Base-by-base conservation (phyloP, 192 early-diverging fungal genomes). In the Podila clonocystis region DNA sequence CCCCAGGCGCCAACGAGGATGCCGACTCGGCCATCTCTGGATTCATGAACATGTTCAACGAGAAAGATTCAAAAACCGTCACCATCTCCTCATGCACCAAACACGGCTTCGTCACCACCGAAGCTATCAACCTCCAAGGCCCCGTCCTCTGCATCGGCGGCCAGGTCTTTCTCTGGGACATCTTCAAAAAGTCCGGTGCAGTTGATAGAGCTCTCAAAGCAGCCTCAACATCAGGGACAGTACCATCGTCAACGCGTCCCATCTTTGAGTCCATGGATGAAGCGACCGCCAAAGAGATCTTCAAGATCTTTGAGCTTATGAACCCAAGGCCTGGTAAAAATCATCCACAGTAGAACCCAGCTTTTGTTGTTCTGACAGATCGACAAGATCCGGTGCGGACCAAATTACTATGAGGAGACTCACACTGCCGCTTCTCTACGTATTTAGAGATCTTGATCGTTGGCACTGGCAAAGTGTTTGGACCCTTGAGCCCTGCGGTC, bases 1-100 rank as follows among this genome's bases (percentile, higher is more conserved):
- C 26, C 4, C 34, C 77, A 19, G 77, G 77, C 33, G 34, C 65
- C 9, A 68, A 69, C 24, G 77, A 80, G 13, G 77, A 80, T 30
- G 77, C 77, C 45, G 77, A 72, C 62, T 64, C 66, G 19, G 77
- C 77, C 38, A 80, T 80, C 22, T 83, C 85, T 13, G 85, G 84
- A 22, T 90, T 90, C 72, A 78, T 63, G 48, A 90, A 90, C 49
- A 87, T 90, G 87, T 90, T 89, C 72, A 86, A 86, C 59, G 84
- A 82, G 28, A 74, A 64, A 13, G 74, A 73, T 17, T 79, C 79
- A 6, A 69, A 77, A 29, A 85, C 86, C 2, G 82, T 79, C 19
- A 79, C 84, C 17, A 76, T 88, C 41, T 82, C 82, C 57, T 65
- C 72, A 3, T 82, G 88, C 28, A 90, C 85, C 34, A 86, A 86